Percentiles rank a stretch among this genome's conserved stretches.
These are phyloP conservation scores for Carex arenaria DNA, from an alignment of 202 grass and related monocot genomes.

Conservation along the genomic window DNA sequence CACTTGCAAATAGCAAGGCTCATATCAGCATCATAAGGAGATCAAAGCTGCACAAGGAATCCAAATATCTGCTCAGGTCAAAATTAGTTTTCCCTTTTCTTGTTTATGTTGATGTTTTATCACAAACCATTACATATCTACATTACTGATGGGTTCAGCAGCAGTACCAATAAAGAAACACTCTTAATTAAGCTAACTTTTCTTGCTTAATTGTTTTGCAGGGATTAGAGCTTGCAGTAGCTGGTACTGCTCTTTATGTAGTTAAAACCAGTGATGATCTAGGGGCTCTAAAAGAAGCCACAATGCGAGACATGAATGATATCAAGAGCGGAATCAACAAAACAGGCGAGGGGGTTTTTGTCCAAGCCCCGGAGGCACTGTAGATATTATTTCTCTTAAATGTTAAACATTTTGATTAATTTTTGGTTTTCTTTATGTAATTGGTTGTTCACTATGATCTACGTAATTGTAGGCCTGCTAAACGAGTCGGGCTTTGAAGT, in stretches of 20 bases:
- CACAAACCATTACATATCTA: background rate
- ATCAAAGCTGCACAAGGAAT: slow-evolving; percentile 57
- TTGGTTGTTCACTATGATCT: background rate
- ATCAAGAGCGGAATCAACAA: slow-evolving; percentile 38
- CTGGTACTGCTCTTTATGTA: slow-evolving; percentile 64
- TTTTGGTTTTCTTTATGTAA: background rate
- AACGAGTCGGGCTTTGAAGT: too few relatives aligned
- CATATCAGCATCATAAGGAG: slow-evolving; percentile 61
- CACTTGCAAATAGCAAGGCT: slow-evolving; percentile 29
- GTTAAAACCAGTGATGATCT: slow-evolving; percentile 49
- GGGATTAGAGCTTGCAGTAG: slow-evolving; percentile 79
- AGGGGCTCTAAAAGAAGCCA: slow-evolving; percentile 56
- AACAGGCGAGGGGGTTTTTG: slow-evolving; percentile 38
- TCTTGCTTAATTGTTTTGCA: slow-evolving; percentile 6
- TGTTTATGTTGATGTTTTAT: background rate
- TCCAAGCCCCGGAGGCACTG: background rate
- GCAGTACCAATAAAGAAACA: background rate
- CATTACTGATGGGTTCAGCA: background rate
- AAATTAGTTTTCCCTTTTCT: background rate
- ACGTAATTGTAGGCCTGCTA: too few relatives aligned
- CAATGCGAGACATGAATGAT: slow-evolving; percentile 53
- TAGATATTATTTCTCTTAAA: background rate
- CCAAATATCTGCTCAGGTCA: slow-evolving; percentile 13
- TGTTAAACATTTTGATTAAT: background rate
- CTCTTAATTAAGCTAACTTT: background rate